Evolutionary conservation across 1,284 basidiomycete genomes (phyloP), one percentile per base, ranked within the genome.

Genomic region (Ganoderma meredithae): DNA sequence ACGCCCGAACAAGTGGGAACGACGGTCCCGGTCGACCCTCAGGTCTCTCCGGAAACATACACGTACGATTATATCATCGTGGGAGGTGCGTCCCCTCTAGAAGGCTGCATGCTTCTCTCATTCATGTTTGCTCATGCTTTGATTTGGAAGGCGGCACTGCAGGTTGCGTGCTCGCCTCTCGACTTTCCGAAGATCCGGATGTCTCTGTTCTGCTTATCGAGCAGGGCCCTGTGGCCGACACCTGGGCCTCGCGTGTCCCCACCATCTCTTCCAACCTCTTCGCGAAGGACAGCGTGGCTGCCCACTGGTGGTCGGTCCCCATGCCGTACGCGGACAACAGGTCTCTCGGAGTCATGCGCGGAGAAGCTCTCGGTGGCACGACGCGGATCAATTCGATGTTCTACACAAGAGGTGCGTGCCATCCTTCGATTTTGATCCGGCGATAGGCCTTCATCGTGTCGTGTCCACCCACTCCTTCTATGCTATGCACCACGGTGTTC

Each of bases 311-410:
- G 75, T 72, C 59, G 69, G 73, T 27, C 65, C 75, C 62, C 66
- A 72, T 75, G 62, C 69, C 75, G 44, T 31, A 69, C 25, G 66
- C 71, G 25, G 69, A 77, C 12, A 74, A 75, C 7, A 71, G 73
- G 25, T 68, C 69, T n/a, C 63, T 81, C 27, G 73, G 76, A 25
- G 70, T 82, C 60, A 77, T 82, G 63, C 76, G 79, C 8, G 85
- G 84, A 1, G 80, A 79, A 49, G 80, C 76, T 0, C 74, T 84
- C 6, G 84, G 85, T 8, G 85, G 85, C 0, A 80, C 79, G 0
- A 81, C 81, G 7, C 79, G 80, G 13, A 82, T 86, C 67, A 87
- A 86, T 69, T 77, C 75, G 40, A 76, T 81, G 76, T 65, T 81
- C 60, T 83, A 83, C 64, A 79, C 79, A 0, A 76, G 82, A 31